Conservation (phyloP, 352 stramenopile genomes). For the Detonula confervacea region DNA sequence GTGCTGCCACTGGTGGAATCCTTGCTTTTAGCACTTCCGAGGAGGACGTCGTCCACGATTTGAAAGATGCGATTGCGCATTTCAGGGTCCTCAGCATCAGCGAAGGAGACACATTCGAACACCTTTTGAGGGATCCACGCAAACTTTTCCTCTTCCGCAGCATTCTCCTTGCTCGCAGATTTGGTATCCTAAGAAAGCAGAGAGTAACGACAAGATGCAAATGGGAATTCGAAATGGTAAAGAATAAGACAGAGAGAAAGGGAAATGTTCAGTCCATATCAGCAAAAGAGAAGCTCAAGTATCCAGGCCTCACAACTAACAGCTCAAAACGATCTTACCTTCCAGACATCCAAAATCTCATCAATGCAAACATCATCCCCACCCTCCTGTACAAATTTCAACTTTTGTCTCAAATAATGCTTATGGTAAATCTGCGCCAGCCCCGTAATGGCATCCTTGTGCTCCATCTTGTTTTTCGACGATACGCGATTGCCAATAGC, state of each 20-base stretch:
- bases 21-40: slow-evolving; percentile 52
- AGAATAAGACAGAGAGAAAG: no score
- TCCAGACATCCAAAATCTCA: slow-evolving; percentile 55
- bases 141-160: slow-evolving; percentile 52
- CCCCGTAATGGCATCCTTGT: slow-evolving; percentile 74
- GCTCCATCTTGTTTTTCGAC: slow-evolving; percentile 74
- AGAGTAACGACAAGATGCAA: no score
- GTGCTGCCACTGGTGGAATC: slow-evolving; percentile 12
- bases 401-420: slow-evolving; percentile 60
- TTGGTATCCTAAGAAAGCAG: no score
- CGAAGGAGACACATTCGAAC: slow-evolving; percentile 70
- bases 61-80: slow-evolving; percentile 76
- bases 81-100: slow-evolving; percentile 58
- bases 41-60: slow-evolving; percentile 79
- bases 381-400: slow-evolving; percentile 58
- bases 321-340: no score
- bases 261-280: no score
- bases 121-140: slow-evolving; percentile 76
- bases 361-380: slow-evolving; percentile 71
- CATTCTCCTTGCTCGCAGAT: slow-evolving; percentile 9
- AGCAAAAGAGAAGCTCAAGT: no score
- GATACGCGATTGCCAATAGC: slow-evolving; percentile 64
- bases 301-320: no score
- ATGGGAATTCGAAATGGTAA: no score
- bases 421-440: slow-evolving; percentile 69